Percentiles rank a stretch among this genome's conserved stretches.
These are phyloP conservation scores for Pestalotiopsis sp. DNA, from an alignment of 2,329 filamentous ascomycete species.

Conservation along the genomic window DNA sequence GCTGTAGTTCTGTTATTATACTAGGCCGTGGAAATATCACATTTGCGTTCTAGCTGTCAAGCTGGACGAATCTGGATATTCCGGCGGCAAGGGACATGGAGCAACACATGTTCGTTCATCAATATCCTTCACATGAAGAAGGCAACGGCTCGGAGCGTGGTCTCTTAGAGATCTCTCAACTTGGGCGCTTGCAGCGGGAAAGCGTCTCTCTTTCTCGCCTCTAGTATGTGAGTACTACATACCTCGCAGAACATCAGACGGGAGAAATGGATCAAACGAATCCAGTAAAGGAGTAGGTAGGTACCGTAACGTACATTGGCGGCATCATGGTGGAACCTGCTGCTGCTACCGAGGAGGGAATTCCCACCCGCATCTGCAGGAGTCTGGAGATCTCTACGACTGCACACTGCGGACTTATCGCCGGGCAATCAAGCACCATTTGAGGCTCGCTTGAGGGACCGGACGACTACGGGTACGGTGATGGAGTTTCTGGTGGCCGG, in stretches of 20 bases:
- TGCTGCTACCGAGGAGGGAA: neutral
- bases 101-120: neutral
- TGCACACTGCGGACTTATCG: no score
- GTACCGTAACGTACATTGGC: no score
- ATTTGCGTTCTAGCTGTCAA: neutral
- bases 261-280: no score
- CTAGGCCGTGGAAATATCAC: neutral
- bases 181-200: conserved; percentile 9
- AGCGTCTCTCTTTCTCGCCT: neutral
- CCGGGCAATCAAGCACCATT: neutral
- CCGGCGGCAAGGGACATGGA: neutral
- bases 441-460: conserved; percentile 3
- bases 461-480: neutral
- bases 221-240: no score
- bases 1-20: neutral
- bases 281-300: no score
- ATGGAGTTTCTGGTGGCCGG: conserved; percentile 3
- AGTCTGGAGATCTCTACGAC: neutral
- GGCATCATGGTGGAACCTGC: neutral
- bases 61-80: neutral
- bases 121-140: neutral
- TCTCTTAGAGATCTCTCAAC: neutral
- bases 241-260: no score
- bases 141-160: neutral
- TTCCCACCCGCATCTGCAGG: neutral